Conservation (phyloP, 306 rosid genomes). For the Cicer yamashitae region DNA sequence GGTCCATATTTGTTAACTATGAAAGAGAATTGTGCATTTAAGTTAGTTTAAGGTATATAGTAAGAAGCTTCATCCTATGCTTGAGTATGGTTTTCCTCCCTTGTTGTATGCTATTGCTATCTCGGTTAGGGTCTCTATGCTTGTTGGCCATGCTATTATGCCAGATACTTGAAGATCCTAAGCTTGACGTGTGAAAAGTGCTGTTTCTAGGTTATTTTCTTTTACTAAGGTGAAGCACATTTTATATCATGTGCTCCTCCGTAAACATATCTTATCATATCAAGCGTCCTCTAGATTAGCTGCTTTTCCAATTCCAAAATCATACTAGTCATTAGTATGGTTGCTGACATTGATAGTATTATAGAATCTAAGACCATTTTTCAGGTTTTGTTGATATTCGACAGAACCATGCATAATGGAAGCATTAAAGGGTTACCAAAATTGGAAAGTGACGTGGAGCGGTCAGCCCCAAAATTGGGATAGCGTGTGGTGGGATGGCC, state of each 20-base stretch:
- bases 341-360: no score
- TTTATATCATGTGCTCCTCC: slow-evolving; percentile 4
- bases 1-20: slow-evolving; percentile 13
- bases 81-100: background rate
- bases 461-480: no score
- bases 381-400: no score
- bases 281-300: background rate
- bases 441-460: no score
- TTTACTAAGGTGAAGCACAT: background rate
- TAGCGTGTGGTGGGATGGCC: no score
- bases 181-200: slow-evolving; percentile 2
- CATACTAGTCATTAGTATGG: background rate
- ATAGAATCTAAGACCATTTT: no score
- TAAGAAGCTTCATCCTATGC: background rate
- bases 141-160: slow-evolving; percentile 13
- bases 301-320: slow-evolving; percentile 3
- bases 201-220: slow-evolving; percentile 16
- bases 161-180: slow-evolving; percentile 9
- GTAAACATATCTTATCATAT: background rate
- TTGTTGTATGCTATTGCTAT: slow-evolving; percentile 13
- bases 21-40: background rate
- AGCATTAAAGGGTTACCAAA: no score
- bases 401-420: no score
- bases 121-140: slow-evolving; percentile 3
- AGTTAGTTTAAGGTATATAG: slow-evolving; percentile 22